Conservation (phyloP, 208 protist species). For the Angomonas ambiguus region DNA sequence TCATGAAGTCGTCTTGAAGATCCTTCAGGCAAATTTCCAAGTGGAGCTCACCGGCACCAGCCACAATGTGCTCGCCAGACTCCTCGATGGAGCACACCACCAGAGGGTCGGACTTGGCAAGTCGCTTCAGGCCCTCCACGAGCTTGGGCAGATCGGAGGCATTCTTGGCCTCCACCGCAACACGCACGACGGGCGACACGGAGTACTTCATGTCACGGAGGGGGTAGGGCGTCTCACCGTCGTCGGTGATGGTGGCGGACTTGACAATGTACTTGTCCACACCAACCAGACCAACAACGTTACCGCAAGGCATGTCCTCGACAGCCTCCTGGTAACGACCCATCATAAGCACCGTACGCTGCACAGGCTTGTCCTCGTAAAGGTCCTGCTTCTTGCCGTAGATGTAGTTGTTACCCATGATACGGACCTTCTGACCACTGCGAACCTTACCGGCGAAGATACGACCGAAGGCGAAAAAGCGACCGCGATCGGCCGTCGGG, state of each 20-base stretch:
- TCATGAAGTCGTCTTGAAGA: constrained; percentile 97
- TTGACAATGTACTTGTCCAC: constrained; percentile 99
- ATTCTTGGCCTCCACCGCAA: constrained; percentile 97
- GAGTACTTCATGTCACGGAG: constrained; percentile 99
- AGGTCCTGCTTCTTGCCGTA: constrained; percentile 98
- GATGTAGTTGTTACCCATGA: constrained; percentile 98
- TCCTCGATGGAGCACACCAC: constrained; percentile 95
- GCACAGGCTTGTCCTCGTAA: constrained; percentile 66
- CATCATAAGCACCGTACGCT: constrained; percentile 74
- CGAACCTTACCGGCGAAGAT: constrained; percentile 93
- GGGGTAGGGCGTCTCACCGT: constrained; percentile 47
- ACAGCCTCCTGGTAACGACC: constrained; percentile 95
- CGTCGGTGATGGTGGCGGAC: constrained; percentile 97
- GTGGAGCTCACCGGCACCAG: constrained; percentile 99
- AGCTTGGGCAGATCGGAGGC: constrained; percentile 96
- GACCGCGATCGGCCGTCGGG: constrained; percentile 95
- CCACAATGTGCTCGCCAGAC: constrained; percentile 99
- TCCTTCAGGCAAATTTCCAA: constrained; percentile 99
- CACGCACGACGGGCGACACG: constrained; percentile 97
- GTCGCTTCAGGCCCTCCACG: constrained; percentile 97
- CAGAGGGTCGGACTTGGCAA: constrained; percentile 96
- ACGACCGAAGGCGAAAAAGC: constrained; percentile 73
- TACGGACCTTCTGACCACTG: constrained; percentile 97
- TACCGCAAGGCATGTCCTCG: constrained; percentile 97
- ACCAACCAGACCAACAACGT: constrained; percentile 97